Conservation (phyloP, 2,329 filamentous ascomycete genomes). For the Torrubiella hemipterigena region DNA sequence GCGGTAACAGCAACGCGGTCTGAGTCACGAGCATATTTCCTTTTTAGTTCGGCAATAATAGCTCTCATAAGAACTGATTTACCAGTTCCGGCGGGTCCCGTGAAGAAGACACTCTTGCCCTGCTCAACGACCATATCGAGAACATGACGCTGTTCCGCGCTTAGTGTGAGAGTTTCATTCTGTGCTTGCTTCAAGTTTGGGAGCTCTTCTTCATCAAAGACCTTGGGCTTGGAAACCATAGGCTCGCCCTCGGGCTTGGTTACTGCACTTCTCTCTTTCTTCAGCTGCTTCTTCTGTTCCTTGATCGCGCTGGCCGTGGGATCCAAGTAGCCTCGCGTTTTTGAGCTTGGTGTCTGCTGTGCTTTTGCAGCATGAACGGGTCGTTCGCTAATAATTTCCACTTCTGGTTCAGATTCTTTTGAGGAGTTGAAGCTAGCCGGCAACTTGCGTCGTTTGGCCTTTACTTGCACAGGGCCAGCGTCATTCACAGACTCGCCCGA, state of each 20-base stretch:
- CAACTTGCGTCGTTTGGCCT: slow-evolving; percentile 51
- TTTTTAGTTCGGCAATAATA: slow-evolving; percentile 71
- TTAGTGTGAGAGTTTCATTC: slow-evolving; percentile 52
- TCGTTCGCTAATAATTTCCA: background rate
- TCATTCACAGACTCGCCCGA: slow-evolving; percentile 16
- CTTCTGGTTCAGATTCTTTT: slow-evolving; percentile 14
- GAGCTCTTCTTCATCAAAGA: slow-evolving; percentile 17
- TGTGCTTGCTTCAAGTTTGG: slow-evolving; percentile 27
- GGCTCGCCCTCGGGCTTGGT: slow-evolving; percentile 26
- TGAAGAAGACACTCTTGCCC: slow-evolving; percentile 90
- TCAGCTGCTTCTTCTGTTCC: slow-evolving; percentile 65
- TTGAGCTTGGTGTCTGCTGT: slow-evolving; percentile 19
- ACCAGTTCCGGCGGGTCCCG: slow-evolving; percentile 88
- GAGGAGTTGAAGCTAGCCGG: slow-evolving; percentile 36
- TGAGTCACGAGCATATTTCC: slow-evolving; percentile 63
- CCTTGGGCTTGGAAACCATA: slow-evolving; percentile 1
- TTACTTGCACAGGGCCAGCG: slow-evolving; percentile 15
- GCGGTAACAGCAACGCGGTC: slow-evolving; percentile 88
- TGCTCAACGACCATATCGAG: slow-evolving; percentile 70
- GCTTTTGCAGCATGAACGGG: slow-evolving; percentile 16
- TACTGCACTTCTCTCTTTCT: slow-evolving; percentile 34
- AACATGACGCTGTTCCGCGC: slow-evolving; percentile 76
- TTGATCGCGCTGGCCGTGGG: slow-evolving; percentile 63
- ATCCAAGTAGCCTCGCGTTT: slow-evolving; percentile 46
- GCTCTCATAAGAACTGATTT: slow-evolving; percentile 93